A percentile compares a stretch with the other conserved stretches of the same genome.
Conservation (phyloP, 2,329 filamentous ascomycete genomes). For the Fusarium torulosum region DNA sequence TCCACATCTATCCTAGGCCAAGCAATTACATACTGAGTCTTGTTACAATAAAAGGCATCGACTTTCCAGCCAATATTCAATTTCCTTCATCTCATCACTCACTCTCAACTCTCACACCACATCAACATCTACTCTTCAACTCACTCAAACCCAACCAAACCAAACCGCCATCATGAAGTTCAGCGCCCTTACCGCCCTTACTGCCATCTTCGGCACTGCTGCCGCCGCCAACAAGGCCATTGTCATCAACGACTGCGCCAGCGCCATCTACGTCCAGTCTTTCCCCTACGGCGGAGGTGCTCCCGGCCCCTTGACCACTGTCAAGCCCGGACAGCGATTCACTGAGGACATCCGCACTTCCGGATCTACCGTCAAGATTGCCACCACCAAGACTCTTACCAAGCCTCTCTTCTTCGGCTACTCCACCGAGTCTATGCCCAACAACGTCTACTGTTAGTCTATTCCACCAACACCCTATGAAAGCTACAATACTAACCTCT, state of each 20-base stretch:
- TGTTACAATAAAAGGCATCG: constrained; percentile 14
- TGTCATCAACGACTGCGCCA: constrained; percentile 54
- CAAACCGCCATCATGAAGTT: constrained; percentile 49
- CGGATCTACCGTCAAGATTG: constrained; percentile 59
- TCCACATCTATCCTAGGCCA: neutral
- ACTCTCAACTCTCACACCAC: neutral
- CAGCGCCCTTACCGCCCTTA: constrained; percentile 43
- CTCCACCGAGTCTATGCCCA: constrained; percentile 53
- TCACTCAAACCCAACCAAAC: neutral
- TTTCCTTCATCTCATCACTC: constrained; percentile 4
- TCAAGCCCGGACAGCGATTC: constrained; percentile 53
- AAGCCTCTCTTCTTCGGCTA: constrained; percentile 59
- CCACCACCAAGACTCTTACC: constrained; percentile 53
- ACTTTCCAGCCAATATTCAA: constrained; percentile 4
- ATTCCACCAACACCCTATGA: neutral
- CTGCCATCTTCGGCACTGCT: constrained; percentile 49
- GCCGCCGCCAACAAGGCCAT: constrained; percentile 53
- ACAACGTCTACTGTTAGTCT: constrained; percentile 57
- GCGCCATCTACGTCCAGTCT: constrained; percentile 55
- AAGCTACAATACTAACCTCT: constrained; percentile 17
- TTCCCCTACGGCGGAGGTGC: constrained; percentile 51
- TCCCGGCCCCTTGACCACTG: constrained; percentile 52
- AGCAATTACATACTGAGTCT: neutral
- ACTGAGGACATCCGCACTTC: constrained; percentile 51
- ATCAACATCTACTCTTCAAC: neutral